These are phyloP conservation scores for Yamadazyma nakazawae DNA, from an alignment of 805 yeast genomes.

Conservation along the genomic window DNA sequence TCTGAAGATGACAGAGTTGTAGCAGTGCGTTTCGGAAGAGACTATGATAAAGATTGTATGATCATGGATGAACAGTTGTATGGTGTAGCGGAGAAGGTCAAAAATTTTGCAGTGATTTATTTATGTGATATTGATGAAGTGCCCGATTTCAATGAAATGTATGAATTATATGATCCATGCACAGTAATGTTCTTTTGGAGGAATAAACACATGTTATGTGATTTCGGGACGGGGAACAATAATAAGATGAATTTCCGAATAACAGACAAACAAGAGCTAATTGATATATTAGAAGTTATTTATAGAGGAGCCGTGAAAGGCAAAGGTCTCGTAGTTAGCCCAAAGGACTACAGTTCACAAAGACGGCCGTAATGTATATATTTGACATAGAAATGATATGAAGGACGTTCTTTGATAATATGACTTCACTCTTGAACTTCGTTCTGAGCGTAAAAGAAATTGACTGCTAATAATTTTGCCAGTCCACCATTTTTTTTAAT, in stretches of 20 bases:
- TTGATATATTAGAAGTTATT: conserved; percentile 85
- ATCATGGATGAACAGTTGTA: conserved; percentile 84
- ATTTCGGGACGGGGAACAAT: conserved; percentile 96
- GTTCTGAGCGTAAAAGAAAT: conserved; percentile 82
- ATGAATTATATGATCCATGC: conserved; percentile 85
- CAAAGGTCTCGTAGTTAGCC: conserved; percentile 85
- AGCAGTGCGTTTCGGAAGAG: conserved; percentile 84
- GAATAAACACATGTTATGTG: conserved; percentile 97
- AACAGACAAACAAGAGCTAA: conserved; percentile 80
- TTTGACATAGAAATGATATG: background rate
- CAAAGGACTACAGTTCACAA: conserved; percentile 56
- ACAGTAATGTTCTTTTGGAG: conserved; percentile 91
- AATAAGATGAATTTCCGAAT: conserved; percentile 81
- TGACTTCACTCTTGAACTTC: conserved; percentile 19
- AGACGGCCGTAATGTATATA: conserved; percentile 11
- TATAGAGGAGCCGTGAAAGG: conserved; percentile 92
- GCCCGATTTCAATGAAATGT: conserved; percentile 85
- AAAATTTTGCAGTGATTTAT: conserved; percentile 84
- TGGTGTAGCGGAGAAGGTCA: conserved; percentile 75
- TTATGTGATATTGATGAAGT: conserved; percentile 87
- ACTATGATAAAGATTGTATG: conserved; percentile 74
- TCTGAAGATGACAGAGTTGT: conserved; percentile 88
- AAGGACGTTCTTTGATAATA: no score
- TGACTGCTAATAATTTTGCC: conserved; percentile 62
- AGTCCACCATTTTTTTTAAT: conserved; percentile 55